Conservation (phyloP, 2,329 filamentous ascomycete species). For the Knoxdaviesia proteae region DNA sequence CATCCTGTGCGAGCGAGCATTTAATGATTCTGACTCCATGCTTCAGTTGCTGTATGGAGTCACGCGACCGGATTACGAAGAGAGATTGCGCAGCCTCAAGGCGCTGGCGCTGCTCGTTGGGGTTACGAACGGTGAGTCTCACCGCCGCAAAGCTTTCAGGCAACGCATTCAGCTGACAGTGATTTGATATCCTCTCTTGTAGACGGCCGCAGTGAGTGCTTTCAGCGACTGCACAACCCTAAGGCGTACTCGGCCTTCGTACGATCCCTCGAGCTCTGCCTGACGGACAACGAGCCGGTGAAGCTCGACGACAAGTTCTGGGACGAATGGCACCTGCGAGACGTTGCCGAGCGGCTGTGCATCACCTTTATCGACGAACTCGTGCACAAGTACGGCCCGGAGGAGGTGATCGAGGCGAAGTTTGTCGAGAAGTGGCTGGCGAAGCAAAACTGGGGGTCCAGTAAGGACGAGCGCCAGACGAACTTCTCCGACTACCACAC, state of each 20-base stretch:
- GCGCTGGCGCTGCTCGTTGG: slow-evolving; percentile 33
- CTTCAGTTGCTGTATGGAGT: slow-evolving; percentile 34
- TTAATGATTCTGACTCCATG: slow-evolving; percentile 34
- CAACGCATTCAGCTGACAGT: neutral
- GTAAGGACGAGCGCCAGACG: slow-evolving; percentile 25
- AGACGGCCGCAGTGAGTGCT: slow-evolving; percentile 17
- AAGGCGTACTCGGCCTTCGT: slow-evolving; percentile 36
- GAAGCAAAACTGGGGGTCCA: slow-evolving; percentile 47
- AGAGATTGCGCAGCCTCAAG: slow-evolving; percentile 33
- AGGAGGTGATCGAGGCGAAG: slow-evolving; percentile 36
- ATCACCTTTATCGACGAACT: slow-evolving; percentile 37
- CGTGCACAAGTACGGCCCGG: slow-evolving; percentile 34
- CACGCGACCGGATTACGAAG: slow-evolving; percentile 34
- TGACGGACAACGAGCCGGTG: slow-evolving; percentile 27
- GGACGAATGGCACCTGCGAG: slow-evolving; percentile 42
- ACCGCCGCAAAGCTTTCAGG: neutral
- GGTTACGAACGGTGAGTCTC: slow-evolving; percentile 12
- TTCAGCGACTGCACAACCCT: slow-evolving; percentile 20
- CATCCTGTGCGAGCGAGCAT: slow-evolving; percentile 32
- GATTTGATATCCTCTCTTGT: neutral
- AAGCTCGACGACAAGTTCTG: slow-evolving; percentile 32
- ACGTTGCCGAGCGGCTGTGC: slow-evolving; percentile 38
- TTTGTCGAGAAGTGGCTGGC: slow-evolving; percentile 57
- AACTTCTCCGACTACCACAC: slow-evolving; percentile 36
- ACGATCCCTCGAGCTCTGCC: slow-evolving; percentile 34